Evolutionary conservation across 371 early-diverging fungal genomes (phyloP).

Genomic region (Mucor racemosus): DNA sequence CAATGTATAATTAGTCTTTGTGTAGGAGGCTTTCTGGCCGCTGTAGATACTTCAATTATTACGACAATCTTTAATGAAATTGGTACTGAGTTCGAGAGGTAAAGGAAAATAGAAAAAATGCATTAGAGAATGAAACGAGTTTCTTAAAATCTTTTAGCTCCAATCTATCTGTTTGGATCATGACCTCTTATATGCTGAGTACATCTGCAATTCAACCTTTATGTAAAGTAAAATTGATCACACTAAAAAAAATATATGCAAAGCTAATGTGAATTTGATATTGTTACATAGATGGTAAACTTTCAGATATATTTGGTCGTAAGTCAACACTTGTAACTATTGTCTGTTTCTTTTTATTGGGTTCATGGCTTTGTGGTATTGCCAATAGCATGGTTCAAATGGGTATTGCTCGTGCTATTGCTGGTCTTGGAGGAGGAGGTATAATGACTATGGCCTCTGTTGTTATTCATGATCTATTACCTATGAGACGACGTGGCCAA

Average conservation of each 20-base stretch:
- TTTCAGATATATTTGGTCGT: slow-evolving; percentile 47
- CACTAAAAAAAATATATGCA: background rate
- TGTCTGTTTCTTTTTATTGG: slow-evolving; percentile 35
- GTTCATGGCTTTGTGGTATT: slow-evolving; percentile 56
- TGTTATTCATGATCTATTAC: slow-evolving; percentile 44
- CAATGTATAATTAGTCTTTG: slow-evolving; percentile 42
- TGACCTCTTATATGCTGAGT: slow-evolving; percentile 75
- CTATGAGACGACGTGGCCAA: slow-evolving; percentile 39
- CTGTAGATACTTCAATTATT: slow-evolving; percentile 79
- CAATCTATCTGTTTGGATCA: slow-evolving; percentile 69
- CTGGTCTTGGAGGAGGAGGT: slow-evolving; percentile 85
- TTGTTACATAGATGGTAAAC: slow-evolving; percentile 31
- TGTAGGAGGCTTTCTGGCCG: slow-evolving; percentile 65
- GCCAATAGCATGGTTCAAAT: slow-evolving; percentile 65
- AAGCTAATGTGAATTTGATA: background rate
- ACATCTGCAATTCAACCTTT: slow-evolving; percentile 76
- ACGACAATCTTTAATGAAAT: slow-evolving; percentile 80
- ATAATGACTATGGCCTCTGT: slow-evolving; percentile 46
- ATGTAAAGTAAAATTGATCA: too few species aligned
- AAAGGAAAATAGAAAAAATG: too few species aligned
- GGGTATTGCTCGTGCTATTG: slow-evolving; percentile 74
- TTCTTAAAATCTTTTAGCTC: too few species aligned
- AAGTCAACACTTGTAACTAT: slow-evolving; percentile 36
- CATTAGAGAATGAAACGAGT: too few species aligned
- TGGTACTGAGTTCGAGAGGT: slow-evolving; percentile 70